phyloP scores from a whole-genome alignment of 768 basidiomycete genomes.

The Mycena vulgaris region DNA sequence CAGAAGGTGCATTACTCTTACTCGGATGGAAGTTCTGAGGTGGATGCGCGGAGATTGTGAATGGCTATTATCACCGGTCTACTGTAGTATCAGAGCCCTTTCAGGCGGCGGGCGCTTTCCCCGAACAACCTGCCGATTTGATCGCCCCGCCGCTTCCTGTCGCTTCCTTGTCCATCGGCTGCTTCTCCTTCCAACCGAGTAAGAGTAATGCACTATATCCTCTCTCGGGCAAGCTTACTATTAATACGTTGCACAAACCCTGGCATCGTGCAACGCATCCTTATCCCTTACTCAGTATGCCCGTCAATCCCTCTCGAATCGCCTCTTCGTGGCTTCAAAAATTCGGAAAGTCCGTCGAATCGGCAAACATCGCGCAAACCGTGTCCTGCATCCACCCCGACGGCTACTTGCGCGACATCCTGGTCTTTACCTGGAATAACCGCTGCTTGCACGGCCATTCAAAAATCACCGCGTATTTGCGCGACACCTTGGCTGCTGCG shows the following conservation, averaged over 20 bases:
- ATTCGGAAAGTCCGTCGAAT: conserved; percentile 15
- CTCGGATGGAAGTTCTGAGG: too few species aligned
- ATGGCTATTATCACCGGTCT: too few species aligned
- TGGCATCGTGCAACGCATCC: conserved; percentile 1
- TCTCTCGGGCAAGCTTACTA: too few species aligned
- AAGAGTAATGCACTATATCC: too few species aligned
- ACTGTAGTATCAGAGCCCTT: too few species aligned
- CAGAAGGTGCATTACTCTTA: too few species aligned
- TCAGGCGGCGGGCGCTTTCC: too few species aligned
- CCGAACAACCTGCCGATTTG: too few species aligned
- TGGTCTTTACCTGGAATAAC: conserved; percentile 41
- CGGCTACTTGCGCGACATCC: conserved; percentile 36
- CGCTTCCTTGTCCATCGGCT: too few species aligned
- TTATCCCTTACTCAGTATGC: not conserved
- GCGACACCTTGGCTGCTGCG: not conserved
- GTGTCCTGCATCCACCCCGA: conserved; percentile 21
- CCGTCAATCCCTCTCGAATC: conserved; percentile 2
- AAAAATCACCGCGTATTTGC: conserved; percentile 34
- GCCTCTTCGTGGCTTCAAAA: conserved; percentile 30
- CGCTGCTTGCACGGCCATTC: conserved; percentile 37
- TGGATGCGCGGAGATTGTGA: too few species aligned
- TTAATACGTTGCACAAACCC: not conserved
- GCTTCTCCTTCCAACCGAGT: too few species aligned
- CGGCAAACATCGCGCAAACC: not conserved
- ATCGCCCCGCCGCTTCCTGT: too few species aligned